Base-by-base conservation (phyloP, 2,329 filamentous ascomycete species). In the Aspergillus sp. region DNA sequence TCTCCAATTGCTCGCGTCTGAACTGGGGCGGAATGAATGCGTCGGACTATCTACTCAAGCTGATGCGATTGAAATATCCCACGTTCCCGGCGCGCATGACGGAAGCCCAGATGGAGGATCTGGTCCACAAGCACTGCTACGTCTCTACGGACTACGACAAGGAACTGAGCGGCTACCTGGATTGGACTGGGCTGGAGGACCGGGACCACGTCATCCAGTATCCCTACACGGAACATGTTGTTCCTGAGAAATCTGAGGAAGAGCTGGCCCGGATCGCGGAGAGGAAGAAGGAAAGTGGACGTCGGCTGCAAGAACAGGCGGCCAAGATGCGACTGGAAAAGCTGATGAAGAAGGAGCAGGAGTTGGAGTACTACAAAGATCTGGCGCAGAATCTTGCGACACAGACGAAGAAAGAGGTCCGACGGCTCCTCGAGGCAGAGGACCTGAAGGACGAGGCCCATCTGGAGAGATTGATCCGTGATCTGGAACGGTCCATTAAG, bases 241-340 rank as follows among this genome's bases (percentile, higher is more conserved):
- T 97, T 1, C 75, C 92, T 0, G 89, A 96, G 68, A 99, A 99
- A 76, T 94, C 88, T 1, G 90, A 96, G 66, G 94, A 97, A 69
- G 94, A 99, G 70, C 81, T 99, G 14, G 91, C 89, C 2, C 82
- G 86, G 38, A 90, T 95, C 58, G 91, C 93, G 10, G 94, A 99
- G 77, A 88, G 93, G 69, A 91, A 96, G 67, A 96, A 95, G 70
- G 94, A 99, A 73, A 94, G 91, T 61, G 94, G 94, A 0, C 82
- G 94, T 58, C 82, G 95, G 43, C 70, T 99, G 21, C 94, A 99
- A 71, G 91, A 97, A 64, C 94, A 99, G 72, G 94, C 94, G 0
- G 93, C 93, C 9, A 97, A 96, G 73, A 96, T 97, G 91, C 87
- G 94, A 6, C 77, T 99, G 0, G 94, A 99, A 59, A 96, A 96